Base-by-base conservation (phyloP, 352 stramenopile genomes). In the Blastocystis sp. region DNA sequence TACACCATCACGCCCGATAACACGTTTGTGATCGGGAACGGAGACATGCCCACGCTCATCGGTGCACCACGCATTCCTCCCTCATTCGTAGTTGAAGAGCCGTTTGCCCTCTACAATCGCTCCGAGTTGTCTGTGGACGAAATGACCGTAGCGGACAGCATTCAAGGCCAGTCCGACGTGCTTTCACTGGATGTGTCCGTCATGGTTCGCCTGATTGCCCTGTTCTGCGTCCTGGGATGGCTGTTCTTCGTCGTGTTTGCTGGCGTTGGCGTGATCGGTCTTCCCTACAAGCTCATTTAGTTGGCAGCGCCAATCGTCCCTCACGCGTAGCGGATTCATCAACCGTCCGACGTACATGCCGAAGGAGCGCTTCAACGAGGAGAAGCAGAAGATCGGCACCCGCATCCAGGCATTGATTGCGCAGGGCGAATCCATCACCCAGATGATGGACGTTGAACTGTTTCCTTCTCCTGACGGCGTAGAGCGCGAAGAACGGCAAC, bases 331-430 rank as follows among this genome's bases (percentile, higher is more conserved):
- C 67, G 66, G 79, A 10, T 89, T 77, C 26, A 80, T 89, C 21
- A 80, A 89, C 60, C 79, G 79, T 35, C 79, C 79, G 45, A 77
- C 63, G 6, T 89, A 89, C 60, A 89, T 89, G 79, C 79, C 79
- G 24, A 77, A 77, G 37, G 79, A 89, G 4, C 62, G 66, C 26
- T 89, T 89, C 60, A 60, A 89, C 29, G n/a, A 89, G 63, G 79
- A 89, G 63, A 89, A 89, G 79, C 62, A 77, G 62, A 29, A 41
- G 3, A 65, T 89, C 31, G 79, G 35, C 21, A n/a, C 39, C 2
- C 79, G 79, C n/a, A 80, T 89, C 33, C 63, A 89, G 55, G 61
- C 35, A 21, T 33, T 89, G 19, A 89, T 89, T 37, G 59, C 62
- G 1, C 50, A 77, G 41, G 79, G 79, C 31, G 79, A 89, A 21